Evolutionary conservation across 164 flowering plant genomes (phyloP).

Genomic region (Piper longum): DNA sequence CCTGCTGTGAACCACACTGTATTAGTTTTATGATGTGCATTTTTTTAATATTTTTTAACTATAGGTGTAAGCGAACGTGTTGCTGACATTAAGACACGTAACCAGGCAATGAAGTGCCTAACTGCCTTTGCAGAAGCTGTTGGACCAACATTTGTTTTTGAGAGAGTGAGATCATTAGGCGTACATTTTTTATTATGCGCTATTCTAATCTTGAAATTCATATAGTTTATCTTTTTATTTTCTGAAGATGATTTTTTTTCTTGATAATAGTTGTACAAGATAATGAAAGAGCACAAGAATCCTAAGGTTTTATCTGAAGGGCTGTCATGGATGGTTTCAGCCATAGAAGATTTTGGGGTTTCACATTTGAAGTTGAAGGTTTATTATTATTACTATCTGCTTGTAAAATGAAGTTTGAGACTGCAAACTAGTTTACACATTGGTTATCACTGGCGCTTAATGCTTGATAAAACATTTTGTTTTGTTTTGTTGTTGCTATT

Average conservation of each 20-base stretch:
- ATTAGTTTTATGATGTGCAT: not conserved
- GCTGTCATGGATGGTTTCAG: constrained; percentile 86
- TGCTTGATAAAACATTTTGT: too few relatives aligned
- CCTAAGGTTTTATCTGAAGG: constrained; percentile 99
- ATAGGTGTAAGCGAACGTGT: constrained; percentile 86
- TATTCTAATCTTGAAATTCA: not conserved
- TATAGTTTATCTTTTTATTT: not conserved
- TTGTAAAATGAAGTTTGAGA: not conserved
- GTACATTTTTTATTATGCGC: not conserved
- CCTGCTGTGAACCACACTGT: not conserved
- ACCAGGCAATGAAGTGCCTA: constrained; percentile 91
- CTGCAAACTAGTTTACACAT: too few relatives aligned
- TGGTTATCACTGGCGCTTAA: not conserved
- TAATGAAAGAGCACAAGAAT: constrained; percentile 98
- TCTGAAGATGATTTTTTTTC: not conserved
- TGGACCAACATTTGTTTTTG: constrained; percentile 94
- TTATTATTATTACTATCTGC: not conserved
- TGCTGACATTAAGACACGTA: constrained; percentile 94
- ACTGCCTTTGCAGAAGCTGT: constrained; percentile 88
- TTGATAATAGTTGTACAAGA: constrained; percentile 55
- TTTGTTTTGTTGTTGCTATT: not conserved
- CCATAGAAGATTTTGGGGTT: constrained; percentile 88
- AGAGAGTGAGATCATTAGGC: constrained; percentile 48
- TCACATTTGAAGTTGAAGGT: constrained; percentile 87
- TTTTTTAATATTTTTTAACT: constrained; percentile 1